Evolutionary conservation across 192 early-diverging fungal genomes (phyloP).

Genomic region (Phycomyces nitens): DNA sequence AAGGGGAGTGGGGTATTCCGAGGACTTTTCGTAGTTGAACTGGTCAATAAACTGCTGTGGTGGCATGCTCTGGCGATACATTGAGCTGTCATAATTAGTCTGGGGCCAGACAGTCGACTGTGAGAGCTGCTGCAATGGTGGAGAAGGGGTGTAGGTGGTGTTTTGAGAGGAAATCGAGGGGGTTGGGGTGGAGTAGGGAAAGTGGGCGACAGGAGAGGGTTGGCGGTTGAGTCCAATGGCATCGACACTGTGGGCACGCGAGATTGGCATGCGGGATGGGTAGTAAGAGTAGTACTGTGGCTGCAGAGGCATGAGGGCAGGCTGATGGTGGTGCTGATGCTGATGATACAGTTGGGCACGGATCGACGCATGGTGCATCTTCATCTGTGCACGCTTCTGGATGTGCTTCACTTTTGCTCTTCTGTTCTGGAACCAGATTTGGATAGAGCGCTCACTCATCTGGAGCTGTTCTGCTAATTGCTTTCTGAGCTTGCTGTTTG

Average conservation of each 20-base stretch:
- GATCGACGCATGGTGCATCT: constrained; percentile 17
- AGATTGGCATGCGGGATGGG: neutral
- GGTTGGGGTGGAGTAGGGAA: neutral
- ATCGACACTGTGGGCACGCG: constrained; percentile 25
- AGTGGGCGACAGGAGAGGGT: neutral
- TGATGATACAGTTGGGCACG: constrained; percentile 16
- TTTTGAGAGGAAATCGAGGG: neutral
- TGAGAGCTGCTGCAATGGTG: neutral
- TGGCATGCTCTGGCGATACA: constrained; percentile 23
- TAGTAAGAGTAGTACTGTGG: constrained; percentile 2
- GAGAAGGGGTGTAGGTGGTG: constrained; percentile 13
- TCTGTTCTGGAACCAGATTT: constrained; percentile 82
- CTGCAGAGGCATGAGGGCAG: neutral
- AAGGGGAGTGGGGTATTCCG: neutral
- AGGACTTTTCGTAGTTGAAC: constrained; percentile 1
- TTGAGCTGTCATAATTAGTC: constrained; percentile 5
- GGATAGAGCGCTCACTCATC: constrained; percentile 65
- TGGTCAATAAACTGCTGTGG: constrained; percentile 13
- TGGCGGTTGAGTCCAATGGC: constrained; percentile 9
- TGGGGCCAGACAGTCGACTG: neutral
- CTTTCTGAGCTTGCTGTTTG: constrained; percentile 59
- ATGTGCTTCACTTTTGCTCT: constrained; percentile 69
- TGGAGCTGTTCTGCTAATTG: constrained; percentile 53
- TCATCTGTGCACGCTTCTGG: constrained; percentile 15
- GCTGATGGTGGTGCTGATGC: constrained; percentile 10